Percentiles rank a stretch among this genome's conserved stretches.
phyloP scores from a whole-genome alignment of 768 basidiomycete species.

The Tulasnella sp. region DNA sequence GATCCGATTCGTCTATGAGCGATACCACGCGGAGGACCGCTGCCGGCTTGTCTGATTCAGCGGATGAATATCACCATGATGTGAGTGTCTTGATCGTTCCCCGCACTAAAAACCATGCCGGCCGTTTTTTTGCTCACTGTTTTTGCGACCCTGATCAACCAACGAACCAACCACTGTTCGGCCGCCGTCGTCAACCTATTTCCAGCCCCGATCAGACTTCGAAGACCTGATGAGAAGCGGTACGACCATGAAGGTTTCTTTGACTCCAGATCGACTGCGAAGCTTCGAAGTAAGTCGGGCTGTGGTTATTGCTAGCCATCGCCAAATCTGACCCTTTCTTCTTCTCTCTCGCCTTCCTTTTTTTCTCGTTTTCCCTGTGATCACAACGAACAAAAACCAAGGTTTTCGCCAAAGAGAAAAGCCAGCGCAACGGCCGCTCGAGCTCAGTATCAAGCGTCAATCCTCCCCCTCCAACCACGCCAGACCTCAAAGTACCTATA shows the following conservation, averaged over 20 bases:
- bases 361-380: background rate
- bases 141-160: background rate
- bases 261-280: conserved; percentile 88
- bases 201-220: conserved; percentile 47
- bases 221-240: conserved; percentile 87
- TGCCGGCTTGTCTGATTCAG: background rate
- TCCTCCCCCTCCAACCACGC: background rate
- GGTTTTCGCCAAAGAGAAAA: conserved; percentile 22
- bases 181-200: background rate
- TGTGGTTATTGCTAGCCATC: background rate
- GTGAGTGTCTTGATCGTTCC: conserved; percentile 6
- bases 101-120: background rate
- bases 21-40: background rate
- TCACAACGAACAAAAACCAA: background rate
- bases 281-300: conserved; percentile 74
- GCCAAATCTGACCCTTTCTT: background rate
- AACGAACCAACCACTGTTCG: background rate
- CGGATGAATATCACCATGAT: conserved; percentile 9
- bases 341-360: background rate
- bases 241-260: conserved; percentile 88
- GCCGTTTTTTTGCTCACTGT: background rate
- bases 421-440: conserved; percentile 4
- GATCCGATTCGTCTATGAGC: background rate
- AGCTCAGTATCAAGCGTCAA: background rate
- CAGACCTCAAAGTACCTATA: background rate